These are phyloP conservation scores for Crithidia brevicula DNA, from an alignment of 208 protist genomes.

Conservation along the genomic window DNA sequence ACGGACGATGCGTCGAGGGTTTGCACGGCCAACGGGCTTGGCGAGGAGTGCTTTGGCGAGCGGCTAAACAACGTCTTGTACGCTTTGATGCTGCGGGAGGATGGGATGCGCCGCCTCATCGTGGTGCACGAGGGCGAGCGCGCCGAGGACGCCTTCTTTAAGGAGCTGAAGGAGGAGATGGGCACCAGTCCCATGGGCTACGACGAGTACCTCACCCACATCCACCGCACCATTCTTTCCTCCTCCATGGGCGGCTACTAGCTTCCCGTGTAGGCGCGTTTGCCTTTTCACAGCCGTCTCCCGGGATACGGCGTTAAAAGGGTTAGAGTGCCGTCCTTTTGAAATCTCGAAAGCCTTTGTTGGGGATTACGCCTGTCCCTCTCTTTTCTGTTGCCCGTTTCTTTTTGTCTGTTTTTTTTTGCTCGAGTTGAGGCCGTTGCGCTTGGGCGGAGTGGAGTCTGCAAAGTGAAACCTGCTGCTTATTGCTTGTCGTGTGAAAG, in stretches of 20 bases:
- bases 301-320: neutral
- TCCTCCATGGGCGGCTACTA: conserved; percentile 9
- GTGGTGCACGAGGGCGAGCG: conserved; percentile 80
- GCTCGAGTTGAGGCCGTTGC: too few relatives aligned
- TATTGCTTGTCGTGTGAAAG: too few relatives aligned
- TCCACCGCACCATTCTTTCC: conserved; percentile 66
- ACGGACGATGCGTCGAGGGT: conserved; percentile 52
- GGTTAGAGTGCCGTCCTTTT: neutral
- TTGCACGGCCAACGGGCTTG: conserved; percentile 47
- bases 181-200: conserved; percentile 49
- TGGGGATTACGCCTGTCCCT: too few relatives aligned
- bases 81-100: conserved; percentile 67
- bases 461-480: too few relatives aligned
- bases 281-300: conserved; percentile 16
- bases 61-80: conserved; percentile 73
- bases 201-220: conserved; percentile 66
- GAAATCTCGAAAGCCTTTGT: too few relatives aligned
- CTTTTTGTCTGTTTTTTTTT: conserved; percentile 12
- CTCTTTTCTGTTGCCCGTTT: neutral
- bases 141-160: conserved; percentile 83
- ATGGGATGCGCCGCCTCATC: conserved; percentile 81
- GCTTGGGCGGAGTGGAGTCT: too few relatives aligned
- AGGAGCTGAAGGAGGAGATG: conserved; percentile 79
- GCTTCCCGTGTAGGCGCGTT: neutral
- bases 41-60: conserved; percentile 70